phyloP scores from a whole-genome alignment of 305 asterid genomes.

The Rubia occidens region DNA sequence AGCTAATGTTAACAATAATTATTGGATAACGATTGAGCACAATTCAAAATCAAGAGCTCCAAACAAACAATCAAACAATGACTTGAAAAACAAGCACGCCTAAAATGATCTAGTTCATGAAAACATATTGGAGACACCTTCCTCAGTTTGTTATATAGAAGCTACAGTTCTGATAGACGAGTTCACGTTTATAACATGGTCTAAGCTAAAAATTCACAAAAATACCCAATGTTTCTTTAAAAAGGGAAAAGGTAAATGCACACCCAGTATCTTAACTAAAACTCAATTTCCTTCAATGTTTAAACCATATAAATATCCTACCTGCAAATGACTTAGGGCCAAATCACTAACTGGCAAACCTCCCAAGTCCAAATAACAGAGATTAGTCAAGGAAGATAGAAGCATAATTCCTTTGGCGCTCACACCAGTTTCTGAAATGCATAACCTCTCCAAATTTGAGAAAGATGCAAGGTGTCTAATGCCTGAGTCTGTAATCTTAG shows the following conservation, averaged over 20 bases:
- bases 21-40: neutral
- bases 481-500: slow-evolving; percentile 73
- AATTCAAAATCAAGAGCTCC: neutral
- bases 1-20: neutral
- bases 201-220: neutral
- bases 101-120: neutral
- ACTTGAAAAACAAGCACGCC: neutral
- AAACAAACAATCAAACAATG: neutral
- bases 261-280: neutral
- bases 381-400: slow-evolving; percentile 57
- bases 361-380: slow-evolving; percentile 66
- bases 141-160: neutral
- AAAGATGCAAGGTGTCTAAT: slow-evolving; percentile 57
- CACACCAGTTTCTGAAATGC: slow-evolving; percentile 77
- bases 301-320: slow-evolving; percentile 16
- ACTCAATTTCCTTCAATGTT: slow-evolving; percentile 7
- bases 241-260: neutral
- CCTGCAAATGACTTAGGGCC: slow-evolving; percentile 71
- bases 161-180: neutral
- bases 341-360: slow-evolving; percentile 71
- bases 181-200: neutral
- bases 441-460: slow-evolving; percentile 58
- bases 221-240: neutral
- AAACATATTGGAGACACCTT: neutral
- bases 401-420: slow-evolving; percentile 50